phyloP scores from a whole-genome alignment of 768 basidiomycete species.

The Collybia sp. region DNA sequence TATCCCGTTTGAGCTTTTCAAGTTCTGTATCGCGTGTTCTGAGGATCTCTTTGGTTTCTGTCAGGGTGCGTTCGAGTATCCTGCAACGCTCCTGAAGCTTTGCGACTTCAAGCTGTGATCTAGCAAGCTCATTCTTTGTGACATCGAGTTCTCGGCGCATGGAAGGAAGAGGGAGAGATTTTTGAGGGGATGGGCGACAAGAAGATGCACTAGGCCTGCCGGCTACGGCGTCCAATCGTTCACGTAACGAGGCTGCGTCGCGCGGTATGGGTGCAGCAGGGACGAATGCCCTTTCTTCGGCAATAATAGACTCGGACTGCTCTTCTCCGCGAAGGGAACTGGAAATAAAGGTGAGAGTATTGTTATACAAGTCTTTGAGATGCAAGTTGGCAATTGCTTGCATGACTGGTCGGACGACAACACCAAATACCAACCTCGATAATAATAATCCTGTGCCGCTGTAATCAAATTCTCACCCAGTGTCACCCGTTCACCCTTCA shows the following conservation, averaged over 20 bases:
- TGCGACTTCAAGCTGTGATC: slow-evolving; percentile 46
- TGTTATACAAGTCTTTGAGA: slow-evolving; percentile 43
- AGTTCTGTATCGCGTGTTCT: slow-evolving; percentile 56
- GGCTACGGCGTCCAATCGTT: slow-evolving; percentile 37
- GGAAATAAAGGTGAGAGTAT: slow-evolving; percentile 57
- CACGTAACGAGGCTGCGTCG: slow-evolving; percentile 41
- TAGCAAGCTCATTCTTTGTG: slow-evolving; percentile 50
- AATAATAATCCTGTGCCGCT: slow-evolving; percentile 20
- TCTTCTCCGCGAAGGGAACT: slow-evolving; percentile 16
- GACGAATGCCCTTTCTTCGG: slow-evolving; percentile 21
- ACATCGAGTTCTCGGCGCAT: slow-evolving; percentile 57
- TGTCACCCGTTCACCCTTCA: too few relatives aligned
- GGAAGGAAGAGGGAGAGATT: slow-evolving; percentile 32
- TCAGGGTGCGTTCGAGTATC: slow-evolving; percentile 57
- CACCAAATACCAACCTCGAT: slow-evolving; percentile 31
- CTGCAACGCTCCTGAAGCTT: slow-evolving; percentile 60
- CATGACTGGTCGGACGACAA: slow-evolving; percentile 33
- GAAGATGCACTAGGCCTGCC: slow-evolving; percentile 26
- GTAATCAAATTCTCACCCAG: slow-evolving; percentile 11
- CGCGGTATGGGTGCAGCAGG: slow-evolving; percentile 25
- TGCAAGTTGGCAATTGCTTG: slow-evolving; percentile 41
- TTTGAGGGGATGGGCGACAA: slow-evolving; percentile 35
- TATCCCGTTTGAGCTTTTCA: slow-evolving; percentile 41
- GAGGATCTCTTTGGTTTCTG: slow-evolving; percentile 59
- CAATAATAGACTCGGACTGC: slow-evolving; percentile 20